Conservation (phyloP, 352 stramenopile genomes). For the Globisporangium acanthophoron region DNA sequence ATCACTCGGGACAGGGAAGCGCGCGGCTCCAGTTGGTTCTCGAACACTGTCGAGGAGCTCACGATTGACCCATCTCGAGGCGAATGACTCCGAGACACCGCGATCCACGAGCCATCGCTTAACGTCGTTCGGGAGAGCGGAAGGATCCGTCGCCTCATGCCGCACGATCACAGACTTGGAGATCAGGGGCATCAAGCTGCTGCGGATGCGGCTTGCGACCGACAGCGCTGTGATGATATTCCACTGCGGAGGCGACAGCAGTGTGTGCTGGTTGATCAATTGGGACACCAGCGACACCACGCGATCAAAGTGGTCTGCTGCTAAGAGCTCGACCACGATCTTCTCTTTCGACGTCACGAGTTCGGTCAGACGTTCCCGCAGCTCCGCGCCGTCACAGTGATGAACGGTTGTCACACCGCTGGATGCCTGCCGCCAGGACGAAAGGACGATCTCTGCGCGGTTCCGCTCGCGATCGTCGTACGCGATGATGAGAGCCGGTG, state of each 20-base stretch:
- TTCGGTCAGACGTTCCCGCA: conserved; percentile 11
- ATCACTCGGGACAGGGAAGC: neutral
- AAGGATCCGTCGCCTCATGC: neutral
- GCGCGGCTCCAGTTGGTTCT: neutral
- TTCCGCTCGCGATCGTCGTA: conserved; percentile 8
- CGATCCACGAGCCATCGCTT: conserved; percentile 13
- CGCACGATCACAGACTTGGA: conserved; percentile 13
- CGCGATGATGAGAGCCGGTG: conserved; percentile 5
- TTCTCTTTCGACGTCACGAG: conserved; percentile 26
- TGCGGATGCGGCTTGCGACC: conserved; percentile 26
- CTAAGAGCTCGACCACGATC: conserved; percentile 37
- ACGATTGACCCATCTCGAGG: conserved; percentile 8
- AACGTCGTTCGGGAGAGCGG: neutral
- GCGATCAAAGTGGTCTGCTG: conserved; percentile 20
- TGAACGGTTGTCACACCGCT: conserved; percentile 6
- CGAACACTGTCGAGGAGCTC: conserved; percentile 1
- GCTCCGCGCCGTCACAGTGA: conserved; percentile 9
- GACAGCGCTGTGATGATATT: conserved; percentile 28
- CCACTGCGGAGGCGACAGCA: conserved; percentile 47
- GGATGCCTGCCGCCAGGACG: conserved; percentile 6
- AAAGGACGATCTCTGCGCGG: conserved; percentile 1
- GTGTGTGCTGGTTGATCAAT: conserved; percentile 44
- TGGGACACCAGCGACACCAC: conserved; percentile 36
- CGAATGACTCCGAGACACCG: conserved; percentile 12
- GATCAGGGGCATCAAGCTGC: conserved; percentile 23